Evolutionary conservation across 2,329 filamentous ascomycete species (phyloP).

Genomic region (Penicillium sp.): DNA sequence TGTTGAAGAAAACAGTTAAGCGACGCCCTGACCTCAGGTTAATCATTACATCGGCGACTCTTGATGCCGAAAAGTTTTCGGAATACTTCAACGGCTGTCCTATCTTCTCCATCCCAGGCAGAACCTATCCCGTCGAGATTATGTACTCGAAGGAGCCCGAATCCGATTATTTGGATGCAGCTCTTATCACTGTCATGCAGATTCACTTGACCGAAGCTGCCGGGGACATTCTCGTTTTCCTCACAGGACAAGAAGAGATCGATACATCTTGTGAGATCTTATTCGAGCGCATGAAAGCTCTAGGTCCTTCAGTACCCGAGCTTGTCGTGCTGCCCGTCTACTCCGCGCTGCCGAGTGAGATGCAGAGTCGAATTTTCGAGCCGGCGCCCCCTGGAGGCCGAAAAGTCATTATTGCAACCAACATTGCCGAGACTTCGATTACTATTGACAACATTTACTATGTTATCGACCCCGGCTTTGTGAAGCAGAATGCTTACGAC

Average conservation of each 20-base stretch:
- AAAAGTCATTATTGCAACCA: slow-evolving; percentile 97
- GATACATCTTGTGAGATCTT: slow-evolving; percentile 92
- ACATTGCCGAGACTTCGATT: slow-evolving; percentile 97
- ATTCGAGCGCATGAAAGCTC: slow-evolving; percentile 92
- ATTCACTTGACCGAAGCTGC: slow-evolving; percentile 91
- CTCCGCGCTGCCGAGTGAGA: slow-evolving; percentile 87
- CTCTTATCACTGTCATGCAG: slow-evolving; percentile 96
- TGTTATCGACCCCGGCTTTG: slow-evolving; percentile 94
- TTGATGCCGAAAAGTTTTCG: slow-evolving; percentile 97
- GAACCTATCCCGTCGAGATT: slow-evolving; percentile 94
- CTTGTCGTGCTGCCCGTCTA: slow-evolving; percentile 96
- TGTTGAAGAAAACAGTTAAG: slow-evolving; percentile 92
- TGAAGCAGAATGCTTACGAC: slow-evolving; percentile 97
- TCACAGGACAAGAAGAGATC: slow-evolving; percentile 97
- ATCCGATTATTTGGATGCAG: slow-evolving; percentile 91
- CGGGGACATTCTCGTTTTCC: slow-evolving; percentile 93
- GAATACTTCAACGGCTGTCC: slow-evolving; percentile 95
- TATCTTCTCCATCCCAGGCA: slow-evolving; percentile 93
- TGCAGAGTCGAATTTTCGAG: slow-evolving; percentile 93
- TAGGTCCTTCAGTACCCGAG: slow-evolving; percentile 88
- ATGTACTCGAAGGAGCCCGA: slow-evolving; percentile 95
- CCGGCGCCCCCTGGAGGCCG: slow-evolving; percentile 82
- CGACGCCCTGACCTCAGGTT: slow-evolving; percentile 85
- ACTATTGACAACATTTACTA: slow-evolving; percentile 98
- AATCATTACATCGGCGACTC: slow-evolving; percentile 93